phyloP scores from a whole-genome alignment of 345 rosid genomes.

The Cochlearia excelsa region DNA sequence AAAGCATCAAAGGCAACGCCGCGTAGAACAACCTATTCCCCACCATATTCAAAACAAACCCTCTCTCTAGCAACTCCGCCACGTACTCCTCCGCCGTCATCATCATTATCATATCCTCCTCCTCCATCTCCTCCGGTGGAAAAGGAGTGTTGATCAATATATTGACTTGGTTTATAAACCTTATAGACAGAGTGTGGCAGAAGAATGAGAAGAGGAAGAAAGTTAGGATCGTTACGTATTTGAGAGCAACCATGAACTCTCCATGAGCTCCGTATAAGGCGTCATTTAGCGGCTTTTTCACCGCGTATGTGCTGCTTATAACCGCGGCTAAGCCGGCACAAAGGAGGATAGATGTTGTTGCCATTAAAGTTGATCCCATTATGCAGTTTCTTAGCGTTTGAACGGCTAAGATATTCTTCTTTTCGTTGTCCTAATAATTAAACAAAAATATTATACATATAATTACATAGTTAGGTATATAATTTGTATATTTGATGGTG shows the following conservation, averaged over 20 bases:
- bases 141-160: conserved; percentile 69
- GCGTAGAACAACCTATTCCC: conserved; percentile 86
- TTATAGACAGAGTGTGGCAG: conserved; percentile 72
- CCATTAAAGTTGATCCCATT: conserved; percentile 99
- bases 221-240: conserved; percentile 70
- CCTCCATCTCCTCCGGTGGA: conserved; percentile 34
- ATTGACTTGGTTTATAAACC: conserved; percentile 80
- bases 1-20: conserved; percentile 66
- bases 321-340: conserved; percentile 83
- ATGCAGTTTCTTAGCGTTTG: conserved; percentile 81
- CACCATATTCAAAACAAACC: conserved; percentile 59
- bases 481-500: background rate
- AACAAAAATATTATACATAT: background rate
- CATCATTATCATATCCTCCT: conserved; percentile 12
- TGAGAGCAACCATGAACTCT: conserved; percentile 75
- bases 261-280: conserved; percentile 76
- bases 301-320: conserved; percentile 84
- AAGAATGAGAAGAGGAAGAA: conserved; percentile 80
- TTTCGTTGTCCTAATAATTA: conserved; percentile 71
- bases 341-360: conserved; percentile 83
- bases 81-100: conserved; percentile 51
- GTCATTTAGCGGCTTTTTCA: conserved; percentile 80
- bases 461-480: background rate
- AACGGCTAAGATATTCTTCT: conserved; percentile 87
- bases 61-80: conserved; percentile 60